phyloP scores from a whole-genome alignment of 2,329 filamentous ascomycete species.

The Orbilia oligospora region DNA sequence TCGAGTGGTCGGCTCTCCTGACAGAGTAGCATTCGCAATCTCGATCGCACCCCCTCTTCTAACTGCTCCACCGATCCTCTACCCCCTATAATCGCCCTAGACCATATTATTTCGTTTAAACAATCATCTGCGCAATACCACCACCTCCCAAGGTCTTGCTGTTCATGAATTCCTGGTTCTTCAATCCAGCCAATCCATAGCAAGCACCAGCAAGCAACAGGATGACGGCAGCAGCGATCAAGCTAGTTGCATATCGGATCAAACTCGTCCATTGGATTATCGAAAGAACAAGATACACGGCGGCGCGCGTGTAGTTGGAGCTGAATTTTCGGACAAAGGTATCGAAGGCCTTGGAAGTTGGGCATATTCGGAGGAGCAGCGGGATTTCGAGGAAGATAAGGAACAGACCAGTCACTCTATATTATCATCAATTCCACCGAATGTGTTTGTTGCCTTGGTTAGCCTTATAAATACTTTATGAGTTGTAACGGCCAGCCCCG shows the following conservation, averaged over 20 bases:
- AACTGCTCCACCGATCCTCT: not conserved
- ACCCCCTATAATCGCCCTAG: not conserved
- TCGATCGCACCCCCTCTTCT: constrained; percentile 1
- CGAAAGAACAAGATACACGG: constrained; percentile 85
- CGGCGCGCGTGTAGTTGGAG: constrained; percentile 96
- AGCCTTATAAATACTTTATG: constrained; percentile 1
- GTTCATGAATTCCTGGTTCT: constrained; percentile 86
- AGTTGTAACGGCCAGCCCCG: not conserved
- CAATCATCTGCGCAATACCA: constrained; percentile 97
- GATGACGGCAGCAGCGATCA: constrained; percentile 89
- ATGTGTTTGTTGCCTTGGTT: constrained; percentile 44
- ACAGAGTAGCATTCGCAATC: constrained; percentile 3
- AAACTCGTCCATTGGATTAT: constrained; percentile 87
- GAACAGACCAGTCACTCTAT: constrained; percentile 78
- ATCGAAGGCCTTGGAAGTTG: constrained; percentile 91
- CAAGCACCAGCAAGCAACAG: constrained; percentile 82
- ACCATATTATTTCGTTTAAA: constrained; percentile 70
- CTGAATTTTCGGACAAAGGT: constrained; percentile 89
- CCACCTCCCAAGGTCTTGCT: constrained; percentile 97
- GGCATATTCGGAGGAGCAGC: constrained; percentile 95
- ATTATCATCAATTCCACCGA: not conserved
- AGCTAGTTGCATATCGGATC: constrained; percentile 74
- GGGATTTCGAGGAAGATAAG: constrained; percentile 92
- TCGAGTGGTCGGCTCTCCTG: constrained; percentile 5
- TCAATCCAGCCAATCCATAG: constrained; percentile 84